Evolutionary conservation across 164 flowering plant species (phyloP), one percentile per base, ranked within the genome.

Genomic region (Tetracentron sinense): DNA sequence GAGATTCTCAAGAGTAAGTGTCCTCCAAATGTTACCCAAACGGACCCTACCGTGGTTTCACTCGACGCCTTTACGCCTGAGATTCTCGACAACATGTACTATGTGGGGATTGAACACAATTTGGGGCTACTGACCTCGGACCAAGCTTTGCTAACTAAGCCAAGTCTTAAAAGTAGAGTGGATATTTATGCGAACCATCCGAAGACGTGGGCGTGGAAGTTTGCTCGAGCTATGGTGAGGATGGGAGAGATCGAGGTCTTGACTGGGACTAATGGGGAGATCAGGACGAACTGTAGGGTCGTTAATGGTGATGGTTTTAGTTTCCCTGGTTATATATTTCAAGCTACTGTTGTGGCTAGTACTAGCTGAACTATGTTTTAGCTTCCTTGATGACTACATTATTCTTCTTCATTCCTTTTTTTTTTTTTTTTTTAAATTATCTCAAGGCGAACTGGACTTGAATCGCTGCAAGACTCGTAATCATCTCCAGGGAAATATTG

Each of bases 191-290:
- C 56, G 10, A n/a, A 21, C 28, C 20, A 51, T 33, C 17, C 14
- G 21, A 6, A 19, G 11, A 27, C 5, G 15, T 57, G 61, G 61
- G 44, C 17, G 2, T n/a, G 27, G 44, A n/a, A 35, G 35, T 57
- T 57, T 20, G 61, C 61, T 20, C 2, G 21, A 42, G 42, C 47
- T 22, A 57, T 57, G 61, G 61, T 57, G 47, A 57, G 38, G 27
- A 57, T 57, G 61, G 61, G 61, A 31, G 46, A 38, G 6, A 57
- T 57, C 23, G 47, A 57, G 46, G 44, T 30, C 15, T 20, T 35
- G 44, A 57, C 61, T 3, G 61, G 58, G 7, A 55, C 27, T n/a
- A 27, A 30, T 7, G 61, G 61, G 6, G 61, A 57, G 44, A 57
- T 57, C 25, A 30, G 61, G 44, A 21, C 1, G 47, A 57, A 57